phyloP scores from a whole-genome alignment of 306 rosid genomes.

The Aeschynomene evenia region DNA sequence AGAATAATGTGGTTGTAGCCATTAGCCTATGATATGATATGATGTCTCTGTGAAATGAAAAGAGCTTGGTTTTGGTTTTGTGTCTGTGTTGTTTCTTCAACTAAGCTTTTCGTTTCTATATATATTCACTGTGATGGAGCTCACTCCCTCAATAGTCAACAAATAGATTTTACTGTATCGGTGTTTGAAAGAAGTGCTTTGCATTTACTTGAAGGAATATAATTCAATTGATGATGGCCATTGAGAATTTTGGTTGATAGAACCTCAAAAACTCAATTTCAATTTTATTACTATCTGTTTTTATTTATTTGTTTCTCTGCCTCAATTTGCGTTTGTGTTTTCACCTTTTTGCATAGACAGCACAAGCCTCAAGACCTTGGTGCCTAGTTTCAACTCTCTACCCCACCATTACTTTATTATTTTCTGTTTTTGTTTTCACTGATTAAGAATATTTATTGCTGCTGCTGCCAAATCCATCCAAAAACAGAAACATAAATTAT shows the following conservation, averaged over 20 bases:
- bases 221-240: slow-evolving; percentile 36
- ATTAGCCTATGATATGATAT: slow-evolving; percentile 43
- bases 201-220: slow-evolving; percentile 37
- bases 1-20: slow-evolving; percentile 63
- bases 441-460: background rate
- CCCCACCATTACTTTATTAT: background rate
- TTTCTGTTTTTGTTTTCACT: background rate
- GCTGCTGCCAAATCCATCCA: background rate
- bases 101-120: background rate
- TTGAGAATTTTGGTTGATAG: slow-evolving; percentile 33
- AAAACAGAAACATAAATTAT: background rate
- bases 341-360: slow-evolving; percentile 23
- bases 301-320: background rate
- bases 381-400: slow-evolving; percentile 10
- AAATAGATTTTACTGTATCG: slow-evolving; percentile 16
- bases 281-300: background rate
- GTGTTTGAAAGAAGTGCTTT: slow-evolving; percentile 11
- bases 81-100: no score
- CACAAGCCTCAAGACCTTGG: slow-evolving; percentile 17
- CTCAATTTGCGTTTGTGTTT: slow-evolving; percentile 18
- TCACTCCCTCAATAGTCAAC: background rate
- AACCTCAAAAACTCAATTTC: slow-evolving; percentile 2
- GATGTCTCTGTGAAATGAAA: slow-evolving; percentile 29
- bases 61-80: slow-evolving; percentile 30
- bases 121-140: slow-evolving; percentile 35